Evolutionary conservation across 1,284 basidiomycete genomes (phyloP), one percentile per base, ranked within the genome.

Genomic region (Rhodotorula sp.): DNA sequence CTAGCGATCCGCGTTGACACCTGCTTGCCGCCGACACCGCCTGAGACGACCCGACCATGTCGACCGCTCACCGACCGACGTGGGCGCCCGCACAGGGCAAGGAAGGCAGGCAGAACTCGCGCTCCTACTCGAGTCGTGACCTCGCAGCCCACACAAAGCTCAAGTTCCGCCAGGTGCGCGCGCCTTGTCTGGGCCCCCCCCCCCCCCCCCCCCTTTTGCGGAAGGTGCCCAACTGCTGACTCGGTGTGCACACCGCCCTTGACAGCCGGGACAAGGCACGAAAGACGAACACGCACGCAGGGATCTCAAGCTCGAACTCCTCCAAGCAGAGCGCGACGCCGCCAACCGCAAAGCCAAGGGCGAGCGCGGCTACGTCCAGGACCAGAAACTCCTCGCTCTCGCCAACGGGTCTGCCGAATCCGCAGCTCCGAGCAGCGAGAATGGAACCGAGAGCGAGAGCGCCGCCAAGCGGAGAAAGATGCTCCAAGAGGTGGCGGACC

Each of bases 131-230:
- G 17, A 46, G 91, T 78, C 87, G 90, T 69, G 91, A 95, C 79
- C 90, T 95, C 85, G 91, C 94, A 6, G 85, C 91, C 6, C 91
- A 96, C 80, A 97, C 93, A 1, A 95, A 95, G 82, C 88, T 97
- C 74, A 97, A 97, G 84, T 97, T 96, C 82, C 87, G 94, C 87
- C 91, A 73, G 67, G 72, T 74, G 24, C 44, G 70, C 51, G 24
- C 44, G 70, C 51, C 26, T 14, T 18, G 4, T 18, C 55, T 20
- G 24, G 6, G 15, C 1, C 33, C 30, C 29, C n/a, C 1, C 33
- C 30, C 29, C n/a, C n/a, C n/a, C n/a, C n/a, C n/a, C n/a, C n/a
- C 6, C 15, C n/a, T 17, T 20, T 26, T 22, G 17, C 24, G 8
- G 14, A 26, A 24, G 30, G 6, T 20, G 45, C n/a, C 12, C 17